These are phyloP conservation scores for Cercis canadensis DNA, from an alignment of 306 rosid species.

Conservation along the genomic window DNA sequence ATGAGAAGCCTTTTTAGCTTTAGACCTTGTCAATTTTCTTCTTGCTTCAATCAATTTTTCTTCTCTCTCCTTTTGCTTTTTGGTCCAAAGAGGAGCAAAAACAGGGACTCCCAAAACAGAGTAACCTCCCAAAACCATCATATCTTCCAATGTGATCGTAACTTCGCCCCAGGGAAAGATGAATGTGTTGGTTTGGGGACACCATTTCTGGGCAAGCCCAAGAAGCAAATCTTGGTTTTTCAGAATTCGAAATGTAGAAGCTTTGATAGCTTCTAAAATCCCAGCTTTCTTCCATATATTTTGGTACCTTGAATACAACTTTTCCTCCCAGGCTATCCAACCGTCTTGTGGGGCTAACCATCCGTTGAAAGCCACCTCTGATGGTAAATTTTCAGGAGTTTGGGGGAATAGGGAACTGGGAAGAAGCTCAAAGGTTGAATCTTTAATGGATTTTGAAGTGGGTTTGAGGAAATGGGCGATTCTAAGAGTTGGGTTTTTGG, in stretches of 20 bases:
- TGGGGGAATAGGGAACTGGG: background rate
- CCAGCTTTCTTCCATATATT: conserved; percentile 39
- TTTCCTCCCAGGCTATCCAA: conserved; percentile 45
- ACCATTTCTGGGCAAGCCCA: conserved; percentile 53
- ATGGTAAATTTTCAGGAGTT: background rate
- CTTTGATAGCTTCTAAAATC: conserved; percentile 44
- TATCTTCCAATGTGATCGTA: conserved; percentile 64
- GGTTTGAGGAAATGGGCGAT: conserved; percentile 47
- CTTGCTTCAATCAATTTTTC: conserved; percentile 1
- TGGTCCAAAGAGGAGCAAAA: conserved; percentile 17
- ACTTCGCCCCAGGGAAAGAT: conserved; percentile 63
- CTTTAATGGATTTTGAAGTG: background rate
- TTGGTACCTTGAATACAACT: conserved; percentile 31
- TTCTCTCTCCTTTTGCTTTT: conserved; percentile 19
- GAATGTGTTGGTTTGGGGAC: conserved; percentile 47
- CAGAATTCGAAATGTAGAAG: conserved; percentile 33
- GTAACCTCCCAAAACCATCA: conserved; percentile 56
- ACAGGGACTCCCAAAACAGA: conserved; percentile 46
- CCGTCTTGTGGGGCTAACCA: conserved; percentile 34
- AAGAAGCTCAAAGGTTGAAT: background rate
- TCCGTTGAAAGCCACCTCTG: conserved; percentile 27
- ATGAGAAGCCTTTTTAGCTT: conserved; percentile 34
- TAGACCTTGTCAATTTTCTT: background rate
- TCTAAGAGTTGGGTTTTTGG: conserved; percentile 26
- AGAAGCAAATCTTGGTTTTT: conserved; percentile 18